Percentiles rank a stretch among this genome's conserved stretches.
Conservation (phyloP, 2,329 filamentous ascomycete genomes). For the Hypoxylon sp. region DNA sequence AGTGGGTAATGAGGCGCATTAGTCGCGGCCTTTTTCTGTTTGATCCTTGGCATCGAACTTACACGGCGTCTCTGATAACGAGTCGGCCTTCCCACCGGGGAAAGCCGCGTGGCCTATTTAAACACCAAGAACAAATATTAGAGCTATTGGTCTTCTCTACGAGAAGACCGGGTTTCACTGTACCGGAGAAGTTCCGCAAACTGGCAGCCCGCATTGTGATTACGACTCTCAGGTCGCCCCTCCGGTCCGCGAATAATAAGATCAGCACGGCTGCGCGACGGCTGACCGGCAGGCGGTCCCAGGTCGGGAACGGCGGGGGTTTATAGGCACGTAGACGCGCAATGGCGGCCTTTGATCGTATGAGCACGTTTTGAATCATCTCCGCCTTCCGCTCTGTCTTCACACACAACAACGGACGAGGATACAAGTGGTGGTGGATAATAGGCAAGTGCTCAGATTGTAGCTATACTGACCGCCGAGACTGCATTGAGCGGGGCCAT, state of each 20-base stretch:
- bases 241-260: constrained; percentile 85
- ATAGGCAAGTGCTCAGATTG: constrained; percentile 29
- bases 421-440: constrained; percentile 10
- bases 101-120: constrained; percentile 79
- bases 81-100: constrained; percentile 80
- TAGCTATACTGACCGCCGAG: constrained; percentile 63
- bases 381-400: constrained; percentile 1
- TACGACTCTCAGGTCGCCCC: constrained; percentile 80
- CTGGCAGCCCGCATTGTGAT: constrained; percentile 76
- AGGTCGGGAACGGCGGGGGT: constrained; percentile 70
- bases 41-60: constrained; percentile 46
- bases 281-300: constrained; percentile 70
- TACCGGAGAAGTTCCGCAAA: constrained; percentile 75
- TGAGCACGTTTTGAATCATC: constrained; percentile 48
- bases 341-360: constrained; percentile 65
- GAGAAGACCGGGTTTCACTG: constrained; percentile 12
- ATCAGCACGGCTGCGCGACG: constrained; percentile 89
- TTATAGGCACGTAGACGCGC: constrained; percentile 71
- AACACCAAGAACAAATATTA: constrained; percentile 8
- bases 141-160: background rate
- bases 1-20: constrained; percentile 2
- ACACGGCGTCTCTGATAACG: constrained; percentile 70
- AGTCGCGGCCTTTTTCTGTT: background rate
- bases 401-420: constrained; percentile 7
- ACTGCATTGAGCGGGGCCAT: constrained; percentile 69